Percentiles rank a stretch among this genome's conserved stretches.
Conservation (phyloP, 2,329 filamentous ascomycete genomes). For the Sporothrix luriei region DNA sequence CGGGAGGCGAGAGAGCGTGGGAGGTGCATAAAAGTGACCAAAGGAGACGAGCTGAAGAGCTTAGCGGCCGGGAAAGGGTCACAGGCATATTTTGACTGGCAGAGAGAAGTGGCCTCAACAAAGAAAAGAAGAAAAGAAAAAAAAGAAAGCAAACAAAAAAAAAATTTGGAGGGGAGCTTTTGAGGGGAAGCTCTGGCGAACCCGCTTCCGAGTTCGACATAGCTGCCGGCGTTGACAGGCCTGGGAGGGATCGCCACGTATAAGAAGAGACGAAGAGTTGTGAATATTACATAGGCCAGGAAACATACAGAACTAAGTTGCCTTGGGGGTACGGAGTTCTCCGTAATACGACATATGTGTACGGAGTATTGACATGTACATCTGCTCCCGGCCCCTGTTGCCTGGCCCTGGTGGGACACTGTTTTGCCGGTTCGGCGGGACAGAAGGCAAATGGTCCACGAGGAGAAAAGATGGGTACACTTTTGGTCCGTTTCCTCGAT, state of each 20-base stretch:
- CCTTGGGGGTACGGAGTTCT: neutral
- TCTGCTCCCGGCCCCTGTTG: neutral
- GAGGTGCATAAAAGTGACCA: slow-evolving; percentile 16
- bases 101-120: neutral
- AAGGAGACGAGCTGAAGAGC: slow-evolving; percentile 19
- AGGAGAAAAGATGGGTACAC: neutral
- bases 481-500: neutral
- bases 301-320: neutral
- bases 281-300: neutral
- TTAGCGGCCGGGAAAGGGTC: neutral
- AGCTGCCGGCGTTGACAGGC: neutral
- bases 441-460: neutral
- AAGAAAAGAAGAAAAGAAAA: neutral
- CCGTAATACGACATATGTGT: slow-evolving; percentile 3
- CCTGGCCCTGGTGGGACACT: slow-evolving; percentile 8
- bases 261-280: neutral
- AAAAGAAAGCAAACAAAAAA: neutral
- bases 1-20: slow-evolving; percentile 10
- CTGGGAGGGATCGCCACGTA: neutral
- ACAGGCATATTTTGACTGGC: neutral
- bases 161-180: neutral
- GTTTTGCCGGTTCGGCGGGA: neutral
- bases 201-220: neutral
- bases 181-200: neutral
- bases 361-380: neutral